Conservation (phyloP, 1,284 basidiomycete genomes). For the Trametes pubescens region DNA sequence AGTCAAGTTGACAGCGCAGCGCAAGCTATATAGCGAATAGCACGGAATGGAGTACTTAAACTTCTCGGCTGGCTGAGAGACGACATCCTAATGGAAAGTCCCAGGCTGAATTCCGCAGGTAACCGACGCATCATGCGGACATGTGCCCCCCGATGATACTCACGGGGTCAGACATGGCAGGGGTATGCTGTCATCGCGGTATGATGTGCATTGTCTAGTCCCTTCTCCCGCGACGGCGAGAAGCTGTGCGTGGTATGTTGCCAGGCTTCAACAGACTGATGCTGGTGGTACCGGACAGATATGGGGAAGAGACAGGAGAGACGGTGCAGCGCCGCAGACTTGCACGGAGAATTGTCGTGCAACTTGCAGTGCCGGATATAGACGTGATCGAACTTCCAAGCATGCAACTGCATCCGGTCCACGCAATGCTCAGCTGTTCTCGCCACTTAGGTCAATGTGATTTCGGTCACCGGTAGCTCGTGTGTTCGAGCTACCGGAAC, state of each 20-base stretch:
- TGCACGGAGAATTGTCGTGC: not conserved
- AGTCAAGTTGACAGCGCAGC: too few species aligned
- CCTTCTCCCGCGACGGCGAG: too few species aligned
- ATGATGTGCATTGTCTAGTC: not conserved
- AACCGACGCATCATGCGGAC: slow-evolving; percentile 4
- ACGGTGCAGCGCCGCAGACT: too few species aligned
- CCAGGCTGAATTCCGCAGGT: not conserved
- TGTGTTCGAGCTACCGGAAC: too few species aligned
- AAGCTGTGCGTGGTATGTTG: too few species aligned
- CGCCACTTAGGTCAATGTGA: not conserved
- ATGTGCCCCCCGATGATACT: not conserved
- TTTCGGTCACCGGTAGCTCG: not conserved
- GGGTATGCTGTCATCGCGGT: not conserved
- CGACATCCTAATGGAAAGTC: not conserved
- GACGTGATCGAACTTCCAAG: not conserved
- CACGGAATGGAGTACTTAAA: not conserved
- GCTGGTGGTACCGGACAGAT: too few species aligned
- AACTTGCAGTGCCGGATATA: not conserved
- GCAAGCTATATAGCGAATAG: not conserved
- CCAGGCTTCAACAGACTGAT: too few species aligned
- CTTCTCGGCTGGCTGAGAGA: not conserved
- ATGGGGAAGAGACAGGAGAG: too few species aligned
- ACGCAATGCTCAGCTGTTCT: not conserved
- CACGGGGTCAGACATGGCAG: slow-evolving; percentile 3
- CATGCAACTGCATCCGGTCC: not conserved